These are phyloP conservation scores for Casuarina equisetifolia DNA, from an alignment of 306 rosid species.

Conservation along the genomic window DNA sequence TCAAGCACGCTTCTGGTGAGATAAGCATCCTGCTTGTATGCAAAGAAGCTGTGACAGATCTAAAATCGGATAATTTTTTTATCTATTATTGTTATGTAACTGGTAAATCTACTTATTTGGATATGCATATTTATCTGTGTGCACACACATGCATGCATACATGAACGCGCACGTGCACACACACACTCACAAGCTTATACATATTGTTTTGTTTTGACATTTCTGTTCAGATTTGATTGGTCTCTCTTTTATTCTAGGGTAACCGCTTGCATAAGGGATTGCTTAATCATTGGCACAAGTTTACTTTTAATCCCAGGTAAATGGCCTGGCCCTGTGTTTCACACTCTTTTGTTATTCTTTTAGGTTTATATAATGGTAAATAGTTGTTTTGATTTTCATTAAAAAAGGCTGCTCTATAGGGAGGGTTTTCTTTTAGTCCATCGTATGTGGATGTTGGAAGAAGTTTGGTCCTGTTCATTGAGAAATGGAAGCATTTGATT, in stretches of 20 bases:
- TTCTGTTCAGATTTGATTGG: constrained; percentile 20
- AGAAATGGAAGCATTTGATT: neutral
- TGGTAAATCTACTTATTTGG: neutral
- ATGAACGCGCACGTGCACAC: too few relatives aligned
- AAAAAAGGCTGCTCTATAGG: neutral
- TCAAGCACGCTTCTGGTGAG: neutral
- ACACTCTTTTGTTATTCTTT: neutral
- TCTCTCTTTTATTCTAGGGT: constrained; percentile 52
- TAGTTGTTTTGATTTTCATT: neutral
- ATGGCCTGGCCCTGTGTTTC: constrained; percentile 31
- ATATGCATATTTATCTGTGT: neutral
- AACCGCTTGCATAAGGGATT: constrained; percentile 92
- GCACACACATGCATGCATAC: too few relatives aligned
- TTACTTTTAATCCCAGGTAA: constrained; percentile 96
- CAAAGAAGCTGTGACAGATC: constrained; percentile 3
- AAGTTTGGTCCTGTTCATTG: neutral
- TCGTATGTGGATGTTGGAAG: constrained; percentile 1
- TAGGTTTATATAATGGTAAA: neutral
- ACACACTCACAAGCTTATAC: too few relatives aligned
- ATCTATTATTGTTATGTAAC: neutral
- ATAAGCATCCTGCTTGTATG: neutral
- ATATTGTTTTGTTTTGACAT: neutral
- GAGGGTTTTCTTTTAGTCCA: neutral
- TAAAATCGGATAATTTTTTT: neutral
- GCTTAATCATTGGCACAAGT: constrained; percentile 89